These are phyloP conservation scores for Dactylorhiza incarnata DNA, from an alignment of 106 monocot species.

Conservation along the genomic window DNA sequence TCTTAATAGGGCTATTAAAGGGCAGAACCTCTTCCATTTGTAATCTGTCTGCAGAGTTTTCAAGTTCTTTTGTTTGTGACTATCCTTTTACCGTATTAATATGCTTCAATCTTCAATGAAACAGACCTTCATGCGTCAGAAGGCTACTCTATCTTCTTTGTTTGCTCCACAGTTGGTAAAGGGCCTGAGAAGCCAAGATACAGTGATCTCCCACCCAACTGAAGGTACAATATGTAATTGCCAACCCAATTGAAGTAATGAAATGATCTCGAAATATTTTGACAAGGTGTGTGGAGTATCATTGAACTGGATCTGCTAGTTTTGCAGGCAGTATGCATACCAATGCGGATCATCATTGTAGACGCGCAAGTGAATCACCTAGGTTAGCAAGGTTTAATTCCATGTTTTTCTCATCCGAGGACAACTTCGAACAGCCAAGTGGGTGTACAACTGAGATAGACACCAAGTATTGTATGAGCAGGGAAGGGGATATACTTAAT, in stretches of 20 bases:
- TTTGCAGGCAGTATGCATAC: conserved; percentile 13
- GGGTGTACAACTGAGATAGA: conserved; percentile 2
- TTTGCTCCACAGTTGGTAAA: conserved; percentile 15
- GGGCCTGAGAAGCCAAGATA: conserved; percentile 15
- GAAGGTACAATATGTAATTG: conserved; percentile 11
- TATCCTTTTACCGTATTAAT: neutral
- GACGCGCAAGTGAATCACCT: conserved; percentile 13
- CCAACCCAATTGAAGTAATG: conserved; percentile 9
- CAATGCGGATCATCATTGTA: neutral
- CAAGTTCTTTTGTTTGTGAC: neutral
- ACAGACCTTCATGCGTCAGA: conserved; percentile 97
- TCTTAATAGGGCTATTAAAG: no score
- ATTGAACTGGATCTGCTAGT: conserved; percentile 5
- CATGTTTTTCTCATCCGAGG: conserved; percentile 9
- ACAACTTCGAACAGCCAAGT: conserved; percentile 6
- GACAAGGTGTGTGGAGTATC: neutral
- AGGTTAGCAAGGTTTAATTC: conserved; percentile 8
- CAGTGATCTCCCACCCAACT: conserved; percentile 13
- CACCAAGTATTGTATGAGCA: conserved; percentile 1
- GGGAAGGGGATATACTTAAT: conserved; percentile 6
- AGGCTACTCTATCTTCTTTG: conserved; percentile 41
- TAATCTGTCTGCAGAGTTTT: no score
- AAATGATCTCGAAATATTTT: neutral
- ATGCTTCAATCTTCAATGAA: neutral
- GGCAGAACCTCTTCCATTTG: no score